Base-by-base conservation (phyloP, 352 stramenopile genomes). In the Pythium utonaiense region DNA sequence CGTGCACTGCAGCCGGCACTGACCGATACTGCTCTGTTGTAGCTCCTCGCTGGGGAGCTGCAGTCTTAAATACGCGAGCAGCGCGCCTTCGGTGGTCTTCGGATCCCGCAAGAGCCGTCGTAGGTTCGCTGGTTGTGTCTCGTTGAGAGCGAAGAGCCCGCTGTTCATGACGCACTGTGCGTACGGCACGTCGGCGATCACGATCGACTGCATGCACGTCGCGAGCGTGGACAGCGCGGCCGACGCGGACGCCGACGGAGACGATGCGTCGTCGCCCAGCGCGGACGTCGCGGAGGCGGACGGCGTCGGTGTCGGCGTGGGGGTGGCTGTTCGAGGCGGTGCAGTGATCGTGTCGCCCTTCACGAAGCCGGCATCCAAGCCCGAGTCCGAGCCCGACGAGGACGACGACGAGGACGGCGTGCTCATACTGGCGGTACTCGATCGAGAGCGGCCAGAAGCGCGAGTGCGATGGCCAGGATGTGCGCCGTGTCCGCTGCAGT, bases 81-180 rank as follows among this genome's bases (percentile, higher is more conserved):
- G 40, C 40, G 63, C 17, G 24, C 56, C 56, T 50, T 61, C 62
- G 27, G 48, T 40, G 3, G 53, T 57, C 17, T 40, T 38, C 8
- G 47, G 14, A 34, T 69, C 57, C 10, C 42, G 48, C 16, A 66
- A 22, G n/a, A 53, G 55, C 36, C 24, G 33, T 13, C 25, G 56
- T 7, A 61, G 64, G 1, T 21, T 24, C n/a, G 17, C 24, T 41
- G 57, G 63, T 33, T 62, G 58, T 19, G 53, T 52, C 30, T 60
- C 52, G 40, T 50, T 65, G 57, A 53, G 52, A 8, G 55, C 57
- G 22, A 77, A 77, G 33, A 77, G 63, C 36, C 70, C 70, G 12
- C 40, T 61, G 60, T 77, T 74, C 62, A 77, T 72, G n/a, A 70
- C 67, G 36, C 70, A 77, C 21, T 28, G 60, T 44, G 66, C 67